Percentiles rank a stretch among this genome's conserved stretches.
Conservation (phyloP, 495 filamentous ascomycete genomes). For the Podospora tetraspora region DNA sequence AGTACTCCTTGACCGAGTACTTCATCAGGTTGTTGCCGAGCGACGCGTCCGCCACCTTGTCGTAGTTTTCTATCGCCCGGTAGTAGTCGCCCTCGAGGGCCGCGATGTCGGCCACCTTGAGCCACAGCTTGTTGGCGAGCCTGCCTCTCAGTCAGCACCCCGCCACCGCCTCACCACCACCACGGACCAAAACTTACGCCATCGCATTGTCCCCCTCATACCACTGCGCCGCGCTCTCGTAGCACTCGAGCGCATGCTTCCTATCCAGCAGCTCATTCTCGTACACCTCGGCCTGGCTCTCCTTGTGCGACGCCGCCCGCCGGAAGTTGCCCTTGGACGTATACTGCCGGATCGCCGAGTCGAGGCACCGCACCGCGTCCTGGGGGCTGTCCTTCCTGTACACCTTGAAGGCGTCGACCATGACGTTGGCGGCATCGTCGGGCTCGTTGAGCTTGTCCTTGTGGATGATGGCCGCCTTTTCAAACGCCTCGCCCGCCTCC, state of each 20-base stretch:
- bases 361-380: slow-evolving; percentile 70
- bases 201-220: slow-evolving; percentile 82
- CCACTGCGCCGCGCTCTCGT: slow-evolving; percentile 78
- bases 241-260: slow-evolving; percentile 70
- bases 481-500: slow-evolving; percentile 75
- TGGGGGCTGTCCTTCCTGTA: slow-evolving; percentile 76
- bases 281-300: slow-evolving; percentile 75
- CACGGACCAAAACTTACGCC: slow-evolving; percentile 51
- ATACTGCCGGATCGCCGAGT: slow-evolving; percentile 72
- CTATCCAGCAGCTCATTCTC: slow-evolving; percentile 73
- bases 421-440: slow-evolving; percentile 78
- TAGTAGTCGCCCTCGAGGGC: slow-evolving; percentile 76
- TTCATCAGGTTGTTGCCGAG: slow-evolving; percentile 80
- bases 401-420: slow-evolving; percentile 69
- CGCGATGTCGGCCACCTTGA: slow-evolving; percentile 83
- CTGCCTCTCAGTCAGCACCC: slow-evolving; percentile 36
- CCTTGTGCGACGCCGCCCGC: slow-evolving; percentile 80
- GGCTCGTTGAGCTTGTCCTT: slow-evolving; percentile 73
- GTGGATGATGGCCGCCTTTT: slow-evolving; percentile 73
- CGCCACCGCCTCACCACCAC: not conserved
- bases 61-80: slow-evolving; percentile 73
- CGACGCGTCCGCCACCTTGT: slow-evolving; percentile 66
- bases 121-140: slow-evolving; percentile 81
- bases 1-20: slow-evolving; percentile 88
- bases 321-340: slow-evolving; percentile 79